Evolutionary conservation across 805 yeast genomes (phyloP), one percentile per base, ranked within the genome.

Genomic region (Yarrowia sp.): DNA sequence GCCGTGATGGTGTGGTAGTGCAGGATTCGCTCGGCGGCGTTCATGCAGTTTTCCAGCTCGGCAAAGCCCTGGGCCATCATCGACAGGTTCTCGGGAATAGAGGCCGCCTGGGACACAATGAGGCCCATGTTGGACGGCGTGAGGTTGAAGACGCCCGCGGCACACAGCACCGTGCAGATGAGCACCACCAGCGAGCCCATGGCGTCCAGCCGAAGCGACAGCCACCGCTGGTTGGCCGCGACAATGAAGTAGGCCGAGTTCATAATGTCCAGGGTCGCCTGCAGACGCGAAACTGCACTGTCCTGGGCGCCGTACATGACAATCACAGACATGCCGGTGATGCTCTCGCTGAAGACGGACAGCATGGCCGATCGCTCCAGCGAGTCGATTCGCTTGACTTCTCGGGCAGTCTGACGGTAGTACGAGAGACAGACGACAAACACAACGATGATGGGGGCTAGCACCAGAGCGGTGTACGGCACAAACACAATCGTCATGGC

Each of bases 371-470:
- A 88, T 74, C 95, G 82, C 70, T 86, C 86, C 15, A 87, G 77
- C 9, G 94, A 89, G 75, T 90, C 95, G 70, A 90, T 78, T 71
- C 95, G 84, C 77, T 90, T 91, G 70, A 90, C 80, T 74, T 91
- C 96, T 74, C 94, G 82, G 0, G 91, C 85, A 0, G 91, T 83
- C 0, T 90, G 87, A 74, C 89, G 89, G 74, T 89, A 91, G 73
- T 80, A 86, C 67, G 81, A 78, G 12, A 87, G 81, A 58, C 83
- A 75, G 10, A 78, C 70, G 32, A 82, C 72, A 70, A 84, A 83
- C 15, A 84, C 70, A n/a, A 80, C 69, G 0, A 79, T 74, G 68
- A 89, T 76, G 38, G 87, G 82, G 5, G 91, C 88, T 48, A 89
- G 75, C 3, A 85, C 84, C 63, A 88, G 77, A 3, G 89, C 87